Conservation (phyloP, 805 yeast genomes). For the Candida takata region DNA sequence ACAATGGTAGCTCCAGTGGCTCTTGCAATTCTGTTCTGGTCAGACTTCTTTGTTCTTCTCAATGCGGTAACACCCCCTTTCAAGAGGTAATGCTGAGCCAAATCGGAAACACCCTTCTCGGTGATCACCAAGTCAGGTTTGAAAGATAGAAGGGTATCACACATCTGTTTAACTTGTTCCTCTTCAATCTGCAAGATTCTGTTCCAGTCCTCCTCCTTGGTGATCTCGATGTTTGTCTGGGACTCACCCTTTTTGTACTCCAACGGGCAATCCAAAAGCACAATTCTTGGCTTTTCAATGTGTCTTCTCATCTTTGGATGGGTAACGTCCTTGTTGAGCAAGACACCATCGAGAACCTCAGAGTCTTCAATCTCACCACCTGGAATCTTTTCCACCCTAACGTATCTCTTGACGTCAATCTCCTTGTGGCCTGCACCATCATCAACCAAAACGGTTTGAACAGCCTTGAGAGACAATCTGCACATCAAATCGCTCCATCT, state of each 20-base stretch:
- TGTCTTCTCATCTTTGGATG: slow-evolving; percentile 95
- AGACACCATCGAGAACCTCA: slow-evolving; percentile 80
- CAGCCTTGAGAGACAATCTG: slow-evolving; percentile 78
- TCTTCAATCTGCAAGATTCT: slow-evolving; percentile 94
- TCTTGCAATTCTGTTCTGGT: slow-evolving; percentile 92
- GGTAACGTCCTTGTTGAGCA: slow-evolving; percentile 94
- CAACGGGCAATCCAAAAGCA: slow-evolving; percentile 89
- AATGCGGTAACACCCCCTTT: slow-evolving; percentile 90
- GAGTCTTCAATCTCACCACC: slow-evolving; percentile 96
- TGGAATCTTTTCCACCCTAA: slow-evolving; percentile 90
- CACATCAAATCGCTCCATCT: slow-evolving; percentile 94
- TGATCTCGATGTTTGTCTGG: slow-evolving; percentile 94
- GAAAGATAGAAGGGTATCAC: slow-evolving; percentile 75
- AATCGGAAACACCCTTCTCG: slow-evolving; percentile 96
- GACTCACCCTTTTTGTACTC: slow-evolving; percentile 99
- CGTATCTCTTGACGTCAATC: slow-evolving; percentile 89
- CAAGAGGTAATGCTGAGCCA: slow-evolving; percentile 93
- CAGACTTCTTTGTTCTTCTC: slow-evolving; percentile 92
- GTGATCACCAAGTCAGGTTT: slow-evolving; percentile 94
- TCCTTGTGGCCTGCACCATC: slow-evolving; percentile 58
- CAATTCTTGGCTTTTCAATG: slow-evolving; percentile 82
- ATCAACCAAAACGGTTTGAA: slow-evolving; percentile 67
- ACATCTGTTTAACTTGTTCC: slow-evolving; percentile 85
- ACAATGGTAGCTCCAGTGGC: slow-evolving; percentile 98
- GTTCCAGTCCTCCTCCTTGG: slow-evolving; percentile 95